phyloP scores from a whole-genome alignment of 768 basidiomycete genomes.

The Termitomyces sp. region DNA sequence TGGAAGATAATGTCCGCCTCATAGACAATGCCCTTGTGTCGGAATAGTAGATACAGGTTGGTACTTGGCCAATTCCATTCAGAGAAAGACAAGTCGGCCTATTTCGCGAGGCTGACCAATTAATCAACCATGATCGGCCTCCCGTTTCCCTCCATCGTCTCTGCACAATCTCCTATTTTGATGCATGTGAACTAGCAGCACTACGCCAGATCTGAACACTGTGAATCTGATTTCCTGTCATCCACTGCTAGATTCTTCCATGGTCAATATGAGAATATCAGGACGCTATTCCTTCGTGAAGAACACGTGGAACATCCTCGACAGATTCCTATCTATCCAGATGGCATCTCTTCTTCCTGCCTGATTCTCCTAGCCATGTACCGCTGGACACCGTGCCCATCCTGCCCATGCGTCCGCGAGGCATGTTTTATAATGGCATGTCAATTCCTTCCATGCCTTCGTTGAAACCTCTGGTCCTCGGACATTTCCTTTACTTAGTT shows the following conservation, averaged over 20 bases:
- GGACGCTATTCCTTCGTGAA: neutral
- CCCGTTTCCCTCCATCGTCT: neutral
- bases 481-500: neutral
- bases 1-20: neutral
- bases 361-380: neutral
- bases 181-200: neutral
- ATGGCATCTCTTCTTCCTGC: neutral
- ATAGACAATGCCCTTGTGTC: neutral
- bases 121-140: neutral
- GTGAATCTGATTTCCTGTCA: neutral
- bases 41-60: neutral
- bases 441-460: neutral
- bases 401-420: neutral
- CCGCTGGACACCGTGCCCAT: neutral
- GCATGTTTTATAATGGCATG: neutral
- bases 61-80: neutral
- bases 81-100: neutral
- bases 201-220: neutral
- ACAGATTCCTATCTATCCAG: neutral
- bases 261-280: neutral
- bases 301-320: constrained; percentile 6
- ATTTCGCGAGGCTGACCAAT: neutral
- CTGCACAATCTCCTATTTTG: neutral
- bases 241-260: neutral
- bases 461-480: neutral